Percentiles rank a stretch among this genome's conserved stretches.
phyloP scores from a whole-genome alignment of 164 flowering plant species.

The Houttuynia cordata region DNA sequence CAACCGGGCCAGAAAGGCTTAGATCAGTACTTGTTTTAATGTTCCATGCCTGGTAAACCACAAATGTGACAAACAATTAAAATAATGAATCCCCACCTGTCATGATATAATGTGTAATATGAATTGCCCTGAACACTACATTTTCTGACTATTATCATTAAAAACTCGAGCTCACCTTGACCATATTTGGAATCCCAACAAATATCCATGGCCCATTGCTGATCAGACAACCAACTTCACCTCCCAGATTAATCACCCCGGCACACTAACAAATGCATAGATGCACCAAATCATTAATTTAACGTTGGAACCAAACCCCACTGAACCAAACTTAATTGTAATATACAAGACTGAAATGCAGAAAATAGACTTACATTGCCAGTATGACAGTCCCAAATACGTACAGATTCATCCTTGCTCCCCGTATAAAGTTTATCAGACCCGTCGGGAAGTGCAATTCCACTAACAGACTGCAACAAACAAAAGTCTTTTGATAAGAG shows the following conservation, averaged over 20 bases:
- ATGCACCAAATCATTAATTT: not conserved
- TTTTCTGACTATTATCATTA: not conserved
- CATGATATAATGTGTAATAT: not conserved
- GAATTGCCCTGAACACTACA: not conserved
- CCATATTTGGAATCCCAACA: constrained; percentile 70
- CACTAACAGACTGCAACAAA: constrained; percentile 47
- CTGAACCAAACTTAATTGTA: too few species aligned
- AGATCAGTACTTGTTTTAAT: constrained; percentile 41
- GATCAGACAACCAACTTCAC: constrained; percentile 85
- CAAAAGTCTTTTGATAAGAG: not conserved
- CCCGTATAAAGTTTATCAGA: constrained; percentile 73
- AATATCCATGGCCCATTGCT: constrained; percentile 96
- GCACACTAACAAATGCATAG: constrained; percentile 33
- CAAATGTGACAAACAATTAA: not conserved
- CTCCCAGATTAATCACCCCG: constrained; percentile 53
- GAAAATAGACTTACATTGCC: constrained; percentile 56
- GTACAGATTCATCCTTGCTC: constrained; percentile 57
- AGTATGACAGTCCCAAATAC: constrained; percentile 75
- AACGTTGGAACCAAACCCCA: too few species aligned
- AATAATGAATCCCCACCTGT: not conserved
- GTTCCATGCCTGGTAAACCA: constrained; percentile 63
- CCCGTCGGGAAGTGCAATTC: constrained; percentile 67
- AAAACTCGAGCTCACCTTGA: constrained; percentile 41
- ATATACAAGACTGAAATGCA: not conserved
- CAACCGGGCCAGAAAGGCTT: constrained; percentile 73